Base-by-base conservation (phyloP, 306 rosid genomes). In the Trichosanthes cucumerina region DNA sequence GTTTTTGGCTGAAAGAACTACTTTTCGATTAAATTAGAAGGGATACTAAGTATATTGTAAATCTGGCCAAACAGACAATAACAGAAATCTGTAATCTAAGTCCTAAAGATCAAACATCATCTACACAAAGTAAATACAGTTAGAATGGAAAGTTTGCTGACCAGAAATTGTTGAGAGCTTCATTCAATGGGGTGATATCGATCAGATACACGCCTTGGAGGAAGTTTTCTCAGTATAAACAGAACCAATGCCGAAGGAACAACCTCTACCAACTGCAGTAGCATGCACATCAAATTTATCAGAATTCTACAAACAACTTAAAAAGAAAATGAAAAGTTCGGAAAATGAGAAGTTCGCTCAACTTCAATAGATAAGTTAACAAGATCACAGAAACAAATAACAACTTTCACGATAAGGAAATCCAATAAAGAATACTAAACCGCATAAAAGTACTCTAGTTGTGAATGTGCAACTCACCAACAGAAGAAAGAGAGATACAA, bases 211-310 rank as follows among this genome's bases (percentile, higher is more conserved):
- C 91, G 83, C 78, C 87, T 87, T 21, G 90, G 92, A 7, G 97
- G 96, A 58, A 92, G 82, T 88, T 92, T 92, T 41, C 97, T 57
- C 75, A 92, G 84, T 71, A 90, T 89, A 82, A 88, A 87, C 19
- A 92, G 88, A 76, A 92, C 96, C 84, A 92, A 73, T 15, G 89
- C 91, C 0, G 93, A 90, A 31, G 97, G 97, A 76, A 85, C 82
- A 49, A 92, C 85, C 88, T 92, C 97, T 58, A 89, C 93, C 84
- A 90, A 77, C 97, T 90, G 88, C 77, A 57, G 26, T 65, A 24
- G 13, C 39, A 73, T 7, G 59, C 16, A 15, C 39, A 52, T 54
- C 36, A 44, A 63, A 19, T 36, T 46, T 36, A 10, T 74, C 28
- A 26, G 13, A 59, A 24, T 2, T 5, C 2, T 21, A 23, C 6